These are phyloP conservation scores for Cryptococcus maquisensis DNA, from an alignment of 1,284 basidiomycete species.

Conservation along the genomic window DNA sequence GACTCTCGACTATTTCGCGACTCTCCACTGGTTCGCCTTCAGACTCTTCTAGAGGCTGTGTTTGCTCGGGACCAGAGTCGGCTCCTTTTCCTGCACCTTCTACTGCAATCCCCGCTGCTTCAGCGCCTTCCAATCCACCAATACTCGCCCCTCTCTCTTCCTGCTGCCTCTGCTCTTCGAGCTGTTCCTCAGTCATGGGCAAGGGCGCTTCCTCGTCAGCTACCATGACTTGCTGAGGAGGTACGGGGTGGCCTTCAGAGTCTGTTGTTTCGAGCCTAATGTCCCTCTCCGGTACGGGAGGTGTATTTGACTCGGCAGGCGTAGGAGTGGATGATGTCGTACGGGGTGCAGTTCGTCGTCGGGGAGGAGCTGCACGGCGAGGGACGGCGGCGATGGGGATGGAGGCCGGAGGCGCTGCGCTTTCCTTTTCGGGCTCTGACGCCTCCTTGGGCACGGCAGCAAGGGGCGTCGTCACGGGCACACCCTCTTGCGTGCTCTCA, in stretches of 20 bases:
- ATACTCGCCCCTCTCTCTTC: conserved; percentile 30
- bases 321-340: conserved; percentile 2
- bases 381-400: conserved; percentile 41
- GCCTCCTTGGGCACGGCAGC: not conserved
- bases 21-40: not conserved
- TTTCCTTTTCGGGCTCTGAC: not conserved
- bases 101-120: conserved; percentile 43
- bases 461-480: not conserved
- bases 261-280: conserved; percentile 16
- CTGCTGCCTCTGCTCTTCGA: conserved; percentile 21
- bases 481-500: not conserved
- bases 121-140: conserved; percentile 37
- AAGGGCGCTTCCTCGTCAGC: conserved; percentile 35
- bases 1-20: not conserved
- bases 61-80: not conserved
- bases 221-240: conserved; percentile 42
- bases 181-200: conserved; percentile 26
- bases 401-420: conserved; percentile 7
- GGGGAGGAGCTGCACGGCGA: conserved; percentile 38
- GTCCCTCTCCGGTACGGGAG: conserved; percentile 11
- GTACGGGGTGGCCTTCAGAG: conserved; percentile 25
- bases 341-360: conserved; percentile 14
- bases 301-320: not conserved
- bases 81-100: conserved; percentile 5
- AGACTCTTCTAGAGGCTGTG: not conserved